These are phyloP conservation scores for Paramecium caudatum DNA, from an alignment of 73 alveolate genomes.

Conservation along the genomic window DNA sequence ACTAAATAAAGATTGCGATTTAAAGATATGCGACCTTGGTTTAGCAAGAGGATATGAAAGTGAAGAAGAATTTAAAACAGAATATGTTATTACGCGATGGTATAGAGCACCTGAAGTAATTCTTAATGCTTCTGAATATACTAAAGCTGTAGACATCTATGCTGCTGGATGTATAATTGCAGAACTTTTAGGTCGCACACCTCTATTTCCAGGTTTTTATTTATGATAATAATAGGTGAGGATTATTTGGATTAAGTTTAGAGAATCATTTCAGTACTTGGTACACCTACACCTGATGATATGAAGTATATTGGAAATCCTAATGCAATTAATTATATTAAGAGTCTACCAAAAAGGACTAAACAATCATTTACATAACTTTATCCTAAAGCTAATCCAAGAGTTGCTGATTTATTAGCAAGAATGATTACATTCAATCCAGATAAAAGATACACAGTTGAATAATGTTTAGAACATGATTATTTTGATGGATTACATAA, in stretches of 20 bases:
- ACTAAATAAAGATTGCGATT: constrained; percentile 91
- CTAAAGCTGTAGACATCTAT: constrained; percentile 89
- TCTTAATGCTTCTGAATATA: constrained; percentile 88
- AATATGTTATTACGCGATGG: constrained; percentile 87
- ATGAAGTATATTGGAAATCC: constrained; percentile 92
- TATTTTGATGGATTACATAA: constrained; percentile 93
- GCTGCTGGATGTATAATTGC: constrained; percentile 92
- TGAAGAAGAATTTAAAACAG: constrained; percentile 85
- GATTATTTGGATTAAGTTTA: constrained; percentile 90
- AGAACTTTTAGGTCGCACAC: constrained; percentile 93
- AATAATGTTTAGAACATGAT: constrained; percentile 92
- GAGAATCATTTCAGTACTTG: constrained; percentile 89
- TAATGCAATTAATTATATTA: constrained; percentile 89
- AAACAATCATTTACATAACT: constrained; percentile 90
- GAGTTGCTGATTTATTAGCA: constrained; percentile 89
- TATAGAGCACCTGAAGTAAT: constrained; percentile 81
- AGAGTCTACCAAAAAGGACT: constrained; percentile 88
- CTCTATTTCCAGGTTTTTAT: constrained; percentile 88
- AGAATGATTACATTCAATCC: constrained; percentile 96
- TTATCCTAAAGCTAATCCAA: constrained; percentile 93
- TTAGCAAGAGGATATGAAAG: constrained; percentile 88
- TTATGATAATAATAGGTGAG: constrained; percentile 59
- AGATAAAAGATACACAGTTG: constrained; percentile 89
- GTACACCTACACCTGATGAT: constrained; percentile 94
- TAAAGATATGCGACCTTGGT: constrained; percentile 89